Conservation (phyloP, 2,329 filamentous ascomycete species). For the Zymoseptoria crescenta region DNA sequence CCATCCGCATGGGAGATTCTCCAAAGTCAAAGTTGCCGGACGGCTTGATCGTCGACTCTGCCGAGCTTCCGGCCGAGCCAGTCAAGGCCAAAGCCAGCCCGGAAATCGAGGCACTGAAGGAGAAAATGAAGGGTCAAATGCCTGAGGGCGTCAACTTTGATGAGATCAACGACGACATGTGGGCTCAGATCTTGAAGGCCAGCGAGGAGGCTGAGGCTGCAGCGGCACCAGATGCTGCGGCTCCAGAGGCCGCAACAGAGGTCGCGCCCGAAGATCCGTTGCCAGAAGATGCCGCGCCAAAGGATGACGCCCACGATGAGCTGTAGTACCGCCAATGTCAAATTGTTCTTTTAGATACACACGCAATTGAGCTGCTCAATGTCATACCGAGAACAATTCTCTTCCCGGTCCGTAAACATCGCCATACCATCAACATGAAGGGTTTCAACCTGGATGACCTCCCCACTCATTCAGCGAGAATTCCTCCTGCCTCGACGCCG, state of each 20-base stretch:
- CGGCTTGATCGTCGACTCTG: constrained; percentile 29
- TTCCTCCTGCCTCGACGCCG: too few species aligned
- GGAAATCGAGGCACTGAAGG: constrained; percentile 11
- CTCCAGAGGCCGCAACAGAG: not conserved
- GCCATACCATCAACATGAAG: too few species aligned
- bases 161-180: constrained; percentile 29
- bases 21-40: constrained; percentile 63
- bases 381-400: not conserved
- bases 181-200: constrained; percentile 26
- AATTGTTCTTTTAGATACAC: not conserved
- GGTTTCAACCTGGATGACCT: too few species aligned
- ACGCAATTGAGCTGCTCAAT: not conserved
- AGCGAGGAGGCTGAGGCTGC: constrained; percentile 8
- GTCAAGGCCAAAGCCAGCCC: constrained; percentile 18
- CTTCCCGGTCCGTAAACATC: too few species aligned
- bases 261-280: not conserved
- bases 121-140: constrained; percentile 22
- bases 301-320: not conserved
- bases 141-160: constrained; percentile 29
- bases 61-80: constrained; percentile 20
- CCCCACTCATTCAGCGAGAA: too few species aligned
- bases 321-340: not conserved
- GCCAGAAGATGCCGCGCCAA: not conserved
- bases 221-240: not conserved
- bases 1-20: constrained; percentile 83